Base-by-base conservation (phyloP, 495 filamentous ascomycete species). In the Emericellopsis terricola region DNA sequence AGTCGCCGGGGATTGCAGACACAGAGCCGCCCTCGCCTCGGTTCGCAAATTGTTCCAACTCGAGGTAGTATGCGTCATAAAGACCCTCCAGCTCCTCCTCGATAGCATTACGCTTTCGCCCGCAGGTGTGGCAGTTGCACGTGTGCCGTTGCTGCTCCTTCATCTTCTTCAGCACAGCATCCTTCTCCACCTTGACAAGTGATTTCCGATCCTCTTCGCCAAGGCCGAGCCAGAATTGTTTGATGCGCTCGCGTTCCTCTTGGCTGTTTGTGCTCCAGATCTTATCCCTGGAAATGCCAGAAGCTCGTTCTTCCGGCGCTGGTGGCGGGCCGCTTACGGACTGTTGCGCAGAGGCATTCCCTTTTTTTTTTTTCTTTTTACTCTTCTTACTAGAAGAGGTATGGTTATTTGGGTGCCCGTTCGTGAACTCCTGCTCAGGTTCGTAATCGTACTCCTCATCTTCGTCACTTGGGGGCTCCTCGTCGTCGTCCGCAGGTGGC, bases 91-190 rank as follows among this genome's bases (percentile, higher is more conserved):
- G 62, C 53, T 99, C 91, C 54, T 99, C 89, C 54, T 99, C 89
- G 46, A 99, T 99, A 7, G 89, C 89, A 6, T 81, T 94, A 29
- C 89, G 73, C 56, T 96, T 99, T 41, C 89, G 72, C 33, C 89
- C 89, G 59, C 89, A 99, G 26, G 96, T 86, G 4, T 81, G 92
- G 47, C 89, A 99, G 48, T 85, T 94, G 58, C 89, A 99, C 3
- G 89, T 96, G 49, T 96, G 89, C 55, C 94, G 96, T 53, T 99
- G 89, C 56, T 99, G 89, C 53, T 99, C 91, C 59, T 99, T 97
- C 89, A 99, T 99, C 59, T 99, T 99, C 43, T 81, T 81, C 34
- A 99, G 56, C 1, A 99, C 89, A 4, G 91, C 89, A 57, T 96
- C 85, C 51, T 99, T 99, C 57, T 99, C 89, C 8, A 99, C 85